Base-by-base conservation (phyloP, 148 eudicot species). In the Gaultheria prostrata region DNA sequence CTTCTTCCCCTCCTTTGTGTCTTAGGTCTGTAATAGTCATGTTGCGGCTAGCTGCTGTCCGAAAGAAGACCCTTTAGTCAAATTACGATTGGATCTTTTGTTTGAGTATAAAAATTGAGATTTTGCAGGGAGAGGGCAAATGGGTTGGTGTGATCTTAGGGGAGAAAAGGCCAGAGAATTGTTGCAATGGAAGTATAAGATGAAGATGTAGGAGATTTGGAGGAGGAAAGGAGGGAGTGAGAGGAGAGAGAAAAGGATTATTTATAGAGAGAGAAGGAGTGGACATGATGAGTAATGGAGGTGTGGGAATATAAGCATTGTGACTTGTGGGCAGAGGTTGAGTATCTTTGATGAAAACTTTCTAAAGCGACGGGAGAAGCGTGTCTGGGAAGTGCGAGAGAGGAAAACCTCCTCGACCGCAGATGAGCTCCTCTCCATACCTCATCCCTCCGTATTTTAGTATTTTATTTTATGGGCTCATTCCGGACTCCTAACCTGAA, bases 11-110 rank as follows among this genome's bases (percentile, higher is more conserved):
- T 28, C 88, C 92, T 26, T 86, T 92, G 28, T 86, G 91, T 33
- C 72, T 79, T 6, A 83, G 49, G 67, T 91, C 93, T 53, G 61
- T 81, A 35, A 87, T 84, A 13, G 89, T 89, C 93, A 91, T 89
- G 90, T 88, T 89, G 53, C 80, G 86, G 54, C 80, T 50, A 26
- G 82, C 86, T 57, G 70, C 76, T 86, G 84, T 28, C 26, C n/a
- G n/a, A 83, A 18, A 79, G 49, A 18, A 79, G 49, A 87, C 65
- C 49, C 82, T 20, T 21, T 80, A 85, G 8, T 85, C 24, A 54
- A 67, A n/a, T 75, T 82, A 3, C 46, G 72, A 65, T 79, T 84
- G 21, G 53, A 18, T 69, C 49, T 69, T 63, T 49, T 32, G 43
- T 39, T 39, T 74, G 54, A 85, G 2, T 43, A 71, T 67, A 91